Conservation (phyloP, 2,329 filamentous ascomycete genomes). For the Aspergillus pseudonomiae region DNA sequence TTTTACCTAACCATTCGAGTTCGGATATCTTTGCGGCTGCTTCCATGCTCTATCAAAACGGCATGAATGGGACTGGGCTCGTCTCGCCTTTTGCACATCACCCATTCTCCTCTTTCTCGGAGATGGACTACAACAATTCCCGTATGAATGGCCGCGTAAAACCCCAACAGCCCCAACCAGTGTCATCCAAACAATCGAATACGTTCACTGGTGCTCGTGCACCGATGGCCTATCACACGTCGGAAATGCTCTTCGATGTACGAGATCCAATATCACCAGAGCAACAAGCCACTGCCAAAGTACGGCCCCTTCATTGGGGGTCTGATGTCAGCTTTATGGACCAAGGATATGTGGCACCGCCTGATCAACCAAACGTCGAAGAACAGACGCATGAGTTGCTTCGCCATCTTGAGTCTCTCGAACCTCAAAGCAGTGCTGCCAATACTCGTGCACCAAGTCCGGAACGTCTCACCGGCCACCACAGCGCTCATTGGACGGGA, state of each 20-base stretch:
- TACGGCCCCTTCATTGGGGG: conserved; percentile 62
- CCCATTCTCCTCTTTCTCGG: conserved; percentile 29
- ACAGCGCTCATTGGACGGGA: conserved; percentile 21
- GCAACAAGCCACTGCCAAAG: conserved; percentile 45
- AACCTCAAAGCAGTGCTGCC: conserved; percentile 59
- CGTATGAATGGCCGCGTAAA: conserved; percentile 23
- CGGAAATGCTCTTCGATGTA: conserved; percentile 43
- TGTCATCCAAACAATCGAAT: conserved; percentile 16
- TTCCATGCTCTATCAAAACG: conserved; percentile 50
- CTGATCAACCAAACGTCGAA: conserved; percentile 61
- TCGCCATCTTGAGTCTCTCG: conserved; percentile 60
- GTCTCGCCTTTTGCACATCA: conserved; percentile 35
- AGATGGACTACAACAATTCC: conserved; percentile 23
- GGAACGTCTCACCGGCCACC: conserved; percentile 26
- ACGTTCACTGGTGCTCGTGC: conserved; percentile 24
- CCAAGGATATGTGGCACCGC: conserved; percentile 62
- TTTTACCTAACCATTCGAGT: conserved; percentile 30
- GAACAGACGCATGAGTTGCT: conserved; percentile 60
- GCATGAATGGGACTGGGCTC: conserved; percentile 33
- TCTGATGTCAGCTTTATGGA: conserved; percentile 67
- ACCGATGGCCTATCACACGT: conserved; percentile 39
- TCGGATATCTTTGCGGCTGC: conserved; percentile 62
- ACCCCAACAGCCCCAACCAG: conserved; percentile 18
- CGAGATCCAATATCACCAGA: conserved; percentile 37
- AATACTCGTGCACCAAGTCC: conserved; percentile 65